phyloP scores from a whole-genome alignment of 805 yeast species.

The Candida pseudofarinosa region DNA sequence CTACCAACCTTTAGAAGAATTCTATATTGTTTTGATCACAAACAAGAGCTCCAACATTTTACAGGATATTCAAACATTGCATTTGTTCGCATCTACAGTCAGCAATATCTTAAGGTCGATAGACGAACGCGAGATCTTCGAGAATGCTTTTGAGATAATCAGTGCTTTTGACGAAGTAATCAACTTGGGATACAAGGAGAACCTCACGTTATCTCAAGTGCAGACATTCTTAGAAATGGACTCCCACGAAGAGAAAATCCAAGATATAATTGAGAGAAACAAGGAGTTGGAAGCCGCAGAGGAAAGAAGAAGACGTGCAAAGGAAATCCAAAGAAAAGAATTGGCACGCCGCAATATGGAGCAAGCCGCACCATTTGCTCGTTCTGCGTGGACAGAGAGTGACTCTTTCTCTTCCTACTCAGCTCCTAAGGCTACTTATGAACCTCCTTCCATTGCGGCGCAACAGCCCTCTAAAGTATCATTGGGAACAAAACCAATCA shows the following conservation, averaged over 20 bases:
- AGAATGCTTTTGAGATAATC: conserved; percentile 81
- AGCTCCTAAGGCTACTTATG: conserved; percentile 23
- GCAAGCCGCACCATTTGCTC: conserved; percentile 30
- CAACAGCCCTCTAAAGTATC: conserved; percentile 12
- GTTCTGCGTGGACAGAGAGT: conserved; percentile 18
- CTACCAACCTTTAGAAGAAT: conserved; percentile 93
- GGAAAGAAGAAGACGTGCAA: conserved; percentile 93
- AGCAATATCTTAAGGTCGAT: conserved; percentile 65
- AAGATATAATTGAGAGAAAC: conserved; percentile 94
- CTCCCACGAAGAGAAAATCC: conserved; percentile 97
- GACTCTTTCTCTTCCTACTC: conserved; percentile 5
- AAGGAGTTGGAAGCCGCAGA: conserved; percentile 96
- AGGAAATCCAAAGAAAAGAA: conserved; percentile 79
- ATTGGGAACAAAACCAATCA: conserved; percentile 11
- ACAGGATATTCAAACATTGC: conserved; percentile 91
- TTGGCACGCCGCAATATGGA: conserved; percentile 61
- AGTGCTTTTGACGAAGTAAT: conserved; percentile 94
- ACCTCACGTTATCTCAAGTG: conserved; percentile 75
- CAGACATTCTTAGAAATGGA: conserved; percentile 93
- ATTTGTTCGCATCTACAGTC: conserved; percentile 77
- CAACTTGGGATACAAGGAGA: conserved; percentile 85
- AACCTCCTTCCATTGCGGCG: conserved; percentile 18
- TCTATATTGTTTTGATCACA: conserved; percentile 85
- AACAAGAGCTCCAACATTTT: conserved; percentile 87
- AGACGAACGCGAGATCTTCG: conserved; percentile 80